These are phyloP conservation scores for Psilocybe tampanensis DNA, from an alignment of 768 basidiomycete species.

Conservation along the genomic window DNA sequence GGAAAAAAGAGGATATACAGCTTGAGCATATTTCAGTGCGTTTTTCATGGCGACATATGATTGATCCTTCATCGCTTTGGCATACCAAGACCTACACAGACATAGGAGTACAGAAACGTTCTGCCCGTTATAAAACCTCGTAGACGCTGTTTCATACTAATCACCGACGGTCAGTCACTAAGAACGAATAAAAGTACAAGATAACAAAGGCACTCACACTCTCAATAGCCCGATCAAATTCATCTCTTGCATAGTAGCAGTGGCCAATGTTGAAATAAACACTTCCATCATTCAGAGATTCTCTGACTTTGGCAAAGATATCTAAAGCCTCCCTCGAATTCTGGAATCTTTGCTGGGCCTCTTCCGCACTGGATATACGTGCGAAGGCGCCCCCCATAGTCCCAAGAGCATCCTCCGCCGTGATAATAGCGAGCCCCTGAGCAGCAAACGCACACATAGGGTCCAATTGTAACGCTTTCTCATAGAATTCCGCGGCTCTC, in stretches of 20 bases:
- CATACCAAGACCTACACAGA: slow-evolving; percentile 91
- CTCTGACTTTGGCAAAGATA: slow-evolving; percentile 89
- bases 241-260: slow-evolving; percentile 90
- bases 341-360: slow-evolving; percentile 62
- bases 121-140: slow-evolving; percentile 72
- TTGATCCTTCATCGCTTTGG: slow-evolving; percentile 90
- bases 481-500: slow-evolving; percentile 87
- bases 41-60: slow-evolving; percentile 79
- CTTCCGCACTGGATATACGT: slow-evolving; percentile 53
- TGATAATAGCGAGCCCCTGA: slow-evolving; percentile 91
- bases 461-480: slow-evolving; percentile 86
- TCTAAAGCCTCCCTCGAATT: slow-evolving; percentile 88
- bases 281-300: slow-evolving; percentile 78
- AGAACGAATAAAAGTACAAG: background rate
- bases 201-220: slow-evolving; percentile 58
- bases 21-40: slow-evolving; percentile 84
- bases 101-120: slow-evolving; percentile 81
- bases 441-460: slow-evolving; percentile 90
- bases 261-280: slow-evolving; percentile 98
- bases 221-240: slow-evolving; percentile 95
- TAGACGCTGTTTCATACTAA: slow-evolving; percentile 94
- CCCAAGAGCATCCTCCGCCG: slow-evolving; percentile 90
- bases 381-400: slow-evolving; percentile 56
- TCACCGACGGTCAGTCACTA: background rate
- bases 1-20: slow-evolving; percentile 42